Percentiles rank a stretch among this genome's conserved stretches.
Conservation (phyloP, 202 grass and related monocot genomes). For the Elaeis oleifera region DNA sequence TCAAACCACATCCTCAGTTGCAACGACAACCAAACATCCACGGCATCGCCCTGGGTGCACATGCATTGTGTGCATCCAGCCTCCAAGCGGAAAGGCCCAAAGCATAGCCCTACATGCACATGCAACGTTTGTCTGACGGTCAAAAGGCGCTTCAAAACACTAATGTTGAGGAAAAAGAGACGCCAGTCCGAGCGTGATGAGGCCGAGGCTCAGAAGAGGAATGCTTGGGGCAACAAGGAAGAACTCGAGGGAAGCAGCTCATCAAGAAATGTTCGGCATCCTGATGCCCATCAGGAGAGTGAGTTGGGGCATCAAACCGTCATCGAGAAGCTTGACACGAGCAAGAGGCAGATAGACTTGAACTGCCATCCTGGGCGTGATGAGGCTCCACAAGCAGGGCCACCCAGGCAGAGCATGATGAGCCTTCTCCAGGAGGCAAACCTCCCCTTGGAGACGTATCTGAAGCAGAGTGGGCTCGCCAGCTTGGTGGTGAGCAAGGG, state of each 20-base stretch:
- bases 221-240: slow-evolving; percentile 53
- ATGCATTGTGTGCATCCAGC: slow-evolving; percentile 98
- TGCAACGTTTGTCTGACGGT: slow-evolving; percentile 98
- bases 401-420: slow-evolving; percentile 55
- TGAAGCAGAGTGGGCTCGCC: slow-evolving; percentile 67
- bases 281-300: slow-evolving; percentile 34
- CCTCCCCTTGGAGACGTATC: slow-evolving; percentile 67
- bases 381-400: slow-evolving; percentile 20
- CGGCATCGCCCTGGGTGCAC: slow-evolving; percentile 86
- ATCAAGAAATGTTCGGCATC: slow-evolving; percentile 36
- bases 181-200: slow-evolving; percentile 84
- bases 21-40: slow-evolving; percentile 82
- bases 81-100: slow-evolving; percentile 91
- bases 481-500: slow-evolving; percentile 54
- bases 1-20: slow-evolving; percentile 47
- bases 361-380: slow-evolving; percentile 51
- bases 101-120: slow-evolving; percentile 81
- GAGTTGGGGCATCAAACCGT: slow-evolving; percentile 13
- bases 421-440: slow-evolving; percentile 67
- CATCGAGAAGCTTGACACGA: slow-evolving; percentile 35
- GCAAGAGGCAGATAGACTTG: slow-evolving; percentile 74
- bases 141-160: slow-evolving; percentile 82
- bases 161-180: slow-evolving; percentile 99
- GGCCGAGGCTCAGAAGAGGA: slow-evolving; percentile 74
- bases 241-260: slow-evolving; percentile 64